Evolutionary conservation across 768 basidiomycete genomes (phyloP).

Genomic region (Amyloporia xantha): DNA sequence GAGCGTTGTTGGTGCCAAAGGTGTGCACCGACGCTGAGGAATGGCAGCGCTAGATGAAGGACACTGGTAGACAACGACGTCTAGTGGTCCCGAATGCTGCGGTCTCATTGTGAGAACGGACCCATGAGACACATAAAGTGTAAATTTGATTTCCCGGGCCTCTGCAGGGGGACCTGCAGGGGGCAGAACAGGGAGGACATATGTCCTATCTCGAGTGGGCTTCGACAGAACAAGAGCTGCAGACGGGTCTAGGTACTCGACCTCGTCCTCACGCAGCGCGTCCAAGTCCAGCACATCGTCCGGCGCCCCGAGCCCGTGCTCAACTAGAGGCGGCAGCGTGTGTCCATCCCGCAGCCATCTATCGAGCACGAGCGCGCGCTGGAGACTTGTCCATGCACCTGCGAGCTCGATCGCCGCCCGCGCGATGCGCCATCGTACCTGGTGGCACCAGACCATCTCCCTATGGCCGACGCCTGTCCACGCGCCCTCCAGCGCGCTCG

Average conservation of each 20-base stretch:
- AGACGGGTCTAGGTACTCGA: not conserved
- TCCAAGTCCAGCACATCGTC: constrained; percentile 1
- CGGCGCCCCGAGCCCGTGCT: not conserved
- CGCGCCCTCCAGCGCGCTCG: constrained; percentile 80
- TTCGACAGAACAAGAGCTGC: constrained; percentile 33
- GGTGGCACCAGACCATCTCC: constrained; percentile 99
- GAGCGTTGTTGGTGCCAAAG: constrained; percentile 36
- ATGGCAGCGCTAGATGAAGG: constrained; percentile 2
- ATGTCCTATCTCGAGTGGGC: constrained; percentile 37
- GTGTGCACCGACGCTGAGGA: constrained; percentile 8
- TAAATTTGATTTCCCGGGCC: constrained; percentile 27
- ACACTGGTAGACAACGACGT: constrained; percentile 42
- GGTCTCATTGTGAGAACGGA: constrained; percentile 45
- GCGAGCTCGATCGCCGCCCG: constrained; percentile 69
- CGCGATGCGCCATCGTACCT: constrained; percentile 87
- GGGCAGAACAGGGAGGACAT: constrained; percentile 43
- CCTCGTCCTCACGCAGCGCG: not conserved
- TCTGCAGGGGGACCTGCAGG: constrained; percentile 3
- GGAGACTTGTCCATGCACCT: constrained; percentile 18
- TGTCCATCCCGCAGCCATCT: constrained; percentile 66
- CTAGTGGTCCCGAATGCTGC: constrained; percentile 38
- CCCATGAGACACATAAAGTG: constrained; percentile 58
- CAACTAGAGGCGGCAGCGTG: constrained; percentile 28
- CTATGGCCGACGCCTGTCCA: constrained; percentile 96
- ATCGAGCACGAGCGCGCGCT: constrained; percentile 40